Evolutionary conservation across 805 yeast genomes (phyloP).

Genomic region (Sugiyamaella qingdaonensis): DNA sequence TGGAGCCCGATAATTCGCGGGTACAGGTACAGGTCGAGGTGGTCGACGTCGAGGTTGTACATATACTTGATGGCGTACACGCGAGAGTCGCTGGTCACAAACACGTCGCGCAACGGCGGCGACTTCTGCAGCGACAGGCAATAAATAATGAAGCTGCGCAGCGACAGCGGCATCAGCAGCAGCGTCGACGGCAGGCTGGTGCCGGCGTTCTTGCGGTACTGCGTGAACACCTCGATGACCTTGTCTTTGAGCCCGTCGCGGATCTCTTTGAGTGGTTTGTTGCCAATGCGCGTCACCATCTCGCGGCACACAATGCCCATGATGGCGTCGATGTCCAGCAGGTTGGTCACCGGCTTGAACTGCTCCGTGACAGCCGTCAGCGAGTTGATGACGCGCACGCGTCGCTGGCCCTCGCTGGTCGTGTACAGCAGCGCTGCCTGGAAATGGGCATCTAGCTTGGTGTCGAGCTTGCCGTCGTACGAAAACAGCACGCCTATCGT

Average conservation of each 20-base stretch:
- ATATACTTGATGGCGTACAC: conserved; percentile 51
- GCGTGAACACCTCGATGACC: conserved; percentile 52
- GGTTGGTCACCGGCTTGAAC: conserved; percentile 67
- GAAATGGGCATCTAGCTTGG: conserved; percentile 76
- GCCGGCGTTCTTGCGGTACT: conserved; percentile 48
- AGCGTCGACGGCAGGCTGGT: conserved; percentile 47
- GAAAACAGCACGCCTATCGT: conserved; percentile 65
- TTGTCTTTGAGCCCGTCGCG: conserved; percentile 52
- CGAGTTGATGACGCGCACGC: conserved; percentile 80
- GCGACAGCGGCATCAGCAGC: conserved; percentile 75
- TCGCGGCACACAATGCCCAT: conserved; percentile 52
- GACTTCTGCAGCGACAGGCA: conserved; percentile 67
- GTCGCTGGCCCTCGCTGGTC: conserved; percentile 66
- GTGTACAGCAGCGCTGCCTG: conserved; percentile 89
- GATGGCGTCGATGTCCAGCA: conserved; percentile 71
- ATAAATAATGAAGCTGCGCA: conserved; percentile 65
- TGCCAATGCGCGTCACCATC: conserved; percentile 40
- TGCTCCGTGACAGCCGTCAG: conserved; percentile 79
- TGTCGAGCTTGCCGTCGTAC: conserved; percentile 70
- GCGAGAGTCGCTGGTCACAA: conserved; percentile 58
- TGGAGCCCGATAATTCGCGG: conserved; percentile 79
- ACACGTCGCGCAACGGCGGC: conserved; percentile 51
- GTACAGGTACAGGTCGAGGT: conserved; percentile 62
- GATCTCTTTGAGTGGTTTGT: conserved; percentile 39
- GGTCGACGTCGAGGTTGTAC: conserved; percentile 50